Evolutionary conservation across 1,284 basidiomycete species (phyloP).

Genomic region (Rhodotorula glutinis): DNA sequence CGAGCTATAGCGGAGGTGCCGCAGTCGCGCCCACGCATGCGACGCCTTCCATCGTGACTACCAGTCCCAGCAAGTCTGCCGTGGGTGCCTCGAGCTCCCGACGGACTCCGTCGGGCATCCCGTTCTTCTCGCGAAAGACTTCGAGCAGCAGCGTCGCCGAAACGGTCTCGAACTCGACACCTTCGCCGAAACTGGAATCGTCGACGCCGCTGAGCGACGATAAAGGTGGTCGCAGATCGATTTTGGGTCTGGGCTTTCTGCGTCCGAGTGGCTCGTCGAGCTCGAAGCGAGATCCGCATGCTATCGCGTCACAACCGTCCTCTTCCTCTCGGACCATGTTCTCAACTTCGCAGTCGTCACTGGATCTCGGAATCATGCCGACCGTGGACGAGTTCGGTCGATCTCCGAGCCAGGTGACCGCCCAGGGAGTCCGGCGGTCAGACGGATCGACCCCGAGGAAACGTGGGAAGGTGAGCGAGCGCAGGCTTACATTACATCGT

Average conservation of each 20-base stretch:
- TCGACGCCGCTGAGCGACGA: conserved; percentile 20
- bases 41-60: conserved; percentile 31
- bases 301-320: conserved; percentile 6
- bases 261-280: conserved; percentile 29
- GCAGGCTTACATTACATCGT: too few species aligned
- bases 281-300: conserved; percentile 33
- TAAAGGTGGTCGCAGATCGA: conserved; percentile 42
- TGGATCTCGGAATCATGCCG: background rate
- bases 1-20: conserved; percentile 35
- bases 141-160: conserved; percentile 17
- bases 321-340: conserved; percentile 15
- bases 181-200: conserved; percentile 28
- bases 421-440: conserved; percentile 57
- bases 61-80: conserved; percentile 41
- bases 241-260: conserved; percentile 44
- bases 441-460: conserved; percentile 60
- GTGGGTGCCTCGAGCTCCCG: conserved; percentile 52
- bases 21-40: conserved; percentile 26
- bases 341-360: conserved; percentile 13
- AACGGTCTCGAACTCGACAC: conserved; percentile 46
- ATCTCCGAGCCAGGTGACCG: conserved; percentile 65
- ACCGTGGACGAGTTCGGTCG: conserved; percentile 66
- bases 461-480: conserved; percentile 73
- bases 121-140: conserved; percentile 78
- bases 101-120: conserved; percentile 88